A percentile compares a stretch with the other conserved stretches of the same genome.
phyloP scores from a whole-genome alignment of 1,139 yeast genomes.

The Pichia sp. region DNA sequence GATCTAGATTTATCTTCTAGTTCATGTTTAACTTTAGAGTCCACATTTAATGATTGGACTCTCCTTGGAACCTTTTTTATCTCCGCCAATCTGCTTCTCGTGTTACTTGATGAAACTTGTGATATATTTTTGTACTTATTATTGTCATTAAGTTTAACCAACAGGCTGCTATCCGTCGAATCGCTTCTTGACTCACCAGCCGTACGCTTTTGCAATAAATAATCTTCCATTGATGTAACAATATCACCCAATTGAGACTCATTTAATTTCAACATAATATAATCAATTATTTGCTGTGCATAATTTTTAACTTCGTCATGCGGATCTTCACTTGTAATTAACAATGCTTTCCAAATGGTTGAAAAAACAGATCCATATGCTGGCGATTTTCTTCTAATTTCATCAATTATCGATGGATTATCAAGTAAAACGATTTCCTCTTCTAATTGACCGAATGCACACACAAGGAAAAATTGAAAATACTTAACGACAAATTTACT shows the following conservation, averaged over 20 bases:
- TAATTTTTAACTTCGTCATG: constrained; percentile 71
- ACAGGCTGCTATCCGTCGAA: neutral
- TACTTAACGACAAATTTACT: constrained; percentile 70
- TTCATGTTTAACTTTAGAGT: constrained; percentile 10
- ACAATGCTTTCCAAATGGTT: constrained; percentile 79
- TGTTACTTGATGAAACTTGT: neutral
- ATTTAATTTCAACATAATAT: constrained; percentile 58
- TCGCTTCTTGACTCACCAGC: constrained; percentile 2
- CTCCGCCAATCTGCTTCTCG: neutral
- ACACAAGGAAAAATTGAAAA: constrained; percentile 69
- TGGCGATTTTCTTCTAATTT: constrained; percentile 55
- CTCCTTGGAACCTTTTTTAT: constrained; percentile 12
- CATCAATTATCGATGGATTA: constrained; percentile 52
- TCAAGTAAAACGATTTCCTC: constrained; percentile 71
- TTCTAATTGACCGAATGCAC: constrained; percentile 80
- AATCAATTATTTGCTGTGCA: constrained; percentile 74
- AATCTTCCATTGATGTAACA: constrained; percentile 60
- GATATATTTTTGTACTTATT: neutral
- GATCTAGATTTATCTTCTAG: constrained; percentile 4
- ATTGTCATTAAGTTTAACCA: constrained; percentile 2
- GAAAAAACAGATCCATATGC: constrained; percentile 85
- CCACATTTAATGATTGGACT: constrained; percentile 22
- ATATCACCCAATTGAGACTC: constrained; percentile 57
- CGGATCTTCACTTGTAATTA: constrained; percentile 84
- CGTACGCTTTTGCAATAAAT: constrained; percentile 44